phyloP scores from a whole-genome alignment of 2,329 filamentous ascomycete genomes.

The Stachybotrys chartarum region DNA sequence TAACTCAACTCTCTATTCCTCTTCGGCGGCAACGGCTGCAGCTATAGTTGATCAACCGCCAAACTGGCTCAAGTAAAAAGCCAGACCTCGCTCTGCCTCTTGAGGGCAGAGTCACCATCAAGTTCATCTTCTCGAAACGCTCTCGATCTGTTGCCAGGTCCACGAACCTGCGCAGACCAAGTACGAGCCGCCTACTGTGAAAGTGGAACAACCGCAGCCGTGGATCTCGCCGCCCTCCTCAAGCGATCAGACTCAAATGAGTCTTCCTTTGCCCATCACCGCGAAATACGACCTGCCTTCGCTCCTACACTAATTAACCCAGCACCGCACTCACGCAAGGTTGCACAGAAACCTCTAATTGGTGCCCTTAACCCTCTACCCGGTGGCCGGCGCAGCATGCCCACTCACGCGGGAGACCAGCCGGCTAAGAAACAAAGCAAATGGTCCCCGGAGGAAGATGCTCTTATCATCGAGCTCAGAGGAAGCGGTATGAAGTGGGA shows the following conservation, averaged over 20 bases:
- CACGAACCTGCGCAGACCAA: conserved; percentile 19
- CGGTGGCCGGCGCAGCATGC: conserved; percentile 23
- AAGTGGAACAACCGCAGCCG: conserved; percentile 52
- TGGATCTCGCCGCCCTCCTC: conserved; percentile 92
- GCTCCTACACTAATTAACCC: conserved; percentile 12
- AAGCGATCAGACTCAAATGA: conserved; percentile 69
- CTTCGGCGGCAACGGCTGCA: conserved; percentile 5
- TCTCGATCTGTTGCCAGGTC: conserved; percentile 18
- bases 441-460: conserved; percentile 90
- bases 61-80: conserved; percentile 35
- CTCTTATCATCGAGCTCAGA: conserved; percentile 85
- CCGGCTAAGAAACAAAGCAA: conserved; percentile 94
- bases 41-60: conserved; percentile 17
- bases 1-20: conserved; percentile 7
- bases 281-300: conserved; percentile 16
- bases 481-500: conserved; percentile 97
- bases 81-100: conserved; percentile 32
- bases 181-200: conserved; percentile 16
- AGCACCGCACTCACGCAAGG: conserved; percentile 12
- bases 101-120: conserved; percentile 30
- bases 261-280: conserved; percentile 45
- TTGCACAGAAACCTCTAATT: conserved; percentile 15
- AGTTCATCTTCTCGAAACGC: conserved; percentile 18
- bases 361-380: conserved; percentile 25
- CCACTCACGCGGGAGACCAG: conserved; percentile 49